Percentiles rank a stretch among this genome's conserved stretches.
Evolutionary conservation across 2,329 filamentous ascomycete species (phyloP).

Genomic region (Pestalotiopsis sp.): DNA sequence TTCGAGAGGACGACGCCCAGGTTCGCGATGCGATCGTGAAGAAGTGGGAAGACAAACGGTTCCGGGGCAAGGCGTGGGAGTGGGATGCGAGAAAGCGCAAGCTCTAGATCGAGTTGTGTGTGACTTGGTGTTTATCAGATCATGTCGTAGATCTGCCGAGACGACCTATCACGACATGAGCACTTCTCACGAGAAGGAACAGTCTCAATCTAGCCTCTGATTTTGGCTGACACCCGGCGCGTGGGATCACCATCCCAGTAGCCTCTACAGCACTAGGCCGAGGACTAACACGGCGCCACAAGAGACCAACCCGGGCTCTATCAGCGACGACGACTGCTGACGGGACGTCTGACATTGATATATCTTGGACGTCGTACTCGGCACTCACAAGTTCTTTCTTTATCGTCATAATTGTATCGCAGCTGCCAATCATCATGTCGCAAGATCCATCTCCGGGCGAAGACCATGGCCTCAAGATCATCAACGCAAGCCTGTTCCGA

Average conservation of each 20-base stretch:
- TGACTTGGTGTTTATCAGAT: not conserved
- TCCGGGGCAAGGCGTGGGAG: not conserved
- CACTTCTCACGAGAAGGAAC: not conserved
- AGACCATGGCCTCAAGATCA: slow-evolving; percentile 9
- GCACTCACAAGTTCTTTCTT: no score
- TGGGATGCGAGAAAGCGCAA: not conserved
- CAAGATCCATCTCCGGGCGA: not conserved
- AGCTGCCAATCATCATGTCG: not conserved
- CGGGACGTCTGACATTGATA: not conserved
- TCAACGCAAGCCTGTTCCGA: slow-evolving; percentile 13
- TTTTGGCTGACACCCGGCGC: not conserved
- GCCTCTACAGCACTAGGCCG: not conserved
- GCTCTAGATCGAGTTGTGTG: not conserved
- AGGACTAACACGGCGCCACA: not conserved
- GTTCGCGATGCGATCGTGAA: not conserved
- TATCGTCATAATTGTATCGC: no score
- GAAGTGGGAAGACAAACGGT: not conserved
- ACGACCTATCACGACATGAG: not conserved
- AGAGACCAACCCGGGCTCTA: not conserved
- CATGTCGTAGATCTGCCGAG: not conserved
- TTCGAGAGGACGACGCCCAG: not conserved
- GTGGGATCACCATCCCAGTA: not conserved
- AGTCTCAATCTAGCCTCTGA: not conserved
- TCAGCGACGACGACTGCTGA: not conserved
- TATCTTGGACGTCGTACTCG: no score